phyloP scores from a whole-genome alignment of 2,329 filamentous ascomycete genomes.

The Niveomyces coronatus region DNA sequence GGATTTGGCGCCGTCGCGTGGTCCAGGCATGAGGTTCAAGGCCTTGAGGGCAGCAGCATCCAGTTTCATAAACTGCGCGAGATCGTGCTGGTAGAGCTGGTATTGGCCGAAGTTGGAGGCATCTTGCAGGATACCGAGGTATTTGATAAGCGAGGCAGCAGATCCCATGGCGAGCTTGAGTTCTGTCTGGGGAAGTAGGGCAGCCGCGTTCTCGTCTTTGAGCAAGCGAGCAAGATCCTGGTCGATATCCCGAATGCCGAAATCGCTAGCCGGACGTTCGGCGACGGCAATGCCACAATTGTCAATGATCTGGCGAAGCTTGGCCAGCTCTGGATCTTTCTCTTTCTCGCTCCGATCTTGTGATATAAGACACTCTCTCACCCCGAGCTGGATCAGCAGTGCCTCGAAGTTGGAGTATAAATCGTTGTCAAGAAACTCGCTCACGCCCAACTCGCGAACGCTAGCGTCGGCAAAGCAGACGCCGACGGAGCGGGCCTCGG shows the following conservation, averaged over 20 bases:
- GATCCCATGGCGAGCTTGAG: conserved; percentile 94
- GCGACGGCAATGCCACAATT: conserved; percentile 86
- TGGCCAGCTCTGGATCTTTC: conserved; percentile 79
- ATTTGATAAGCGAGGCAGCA: conserved; percentile 87
- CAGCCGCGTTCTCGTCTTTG: conserved; percentile 72
- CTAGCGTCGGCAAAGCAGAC: conserved; percentile 98
- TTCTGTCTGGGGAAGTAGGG: conserved; percentile 77
- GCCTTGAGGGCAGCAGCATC: conserved; percentile 91
- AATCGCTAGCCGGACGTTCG: conserved; percentile 67
- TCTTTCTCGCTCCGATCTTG: conserved; percentile 68
- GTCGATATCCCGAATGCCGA: conserved; percentile 84
- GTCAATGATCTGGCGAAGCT: conserved; percentile 80
- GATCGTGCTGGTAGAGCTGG: conserved; percentile 91
- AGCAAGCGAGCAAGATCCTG: conserved; percentile 83
- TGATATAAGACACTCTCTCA: conserved; percentile 87
- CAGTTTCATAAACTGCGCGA: conserved; percentile 96
- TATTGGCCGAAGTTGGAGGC: conserved; percentile 94
- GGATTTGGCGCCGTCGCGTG: conserved; percentile 86
- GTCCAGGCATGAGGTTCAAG: conserved; percentile 93
- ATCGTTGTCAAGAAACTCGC: conserved; percentile 98
- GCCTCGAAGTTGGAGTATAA: conserved; percentile 97
- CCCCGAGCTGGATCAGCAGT: conserved; percentile 87
- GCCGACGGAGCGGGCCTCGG: conserved; percentile 75
- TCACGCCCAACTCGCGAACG: conserved; percentile 88
- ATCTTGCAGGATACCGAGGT: conserved; percentile 82